phyloP scores from a whole-genome alignment of 176 grass and related monocot species.

The Tillandsia fasciculata region DNA sequence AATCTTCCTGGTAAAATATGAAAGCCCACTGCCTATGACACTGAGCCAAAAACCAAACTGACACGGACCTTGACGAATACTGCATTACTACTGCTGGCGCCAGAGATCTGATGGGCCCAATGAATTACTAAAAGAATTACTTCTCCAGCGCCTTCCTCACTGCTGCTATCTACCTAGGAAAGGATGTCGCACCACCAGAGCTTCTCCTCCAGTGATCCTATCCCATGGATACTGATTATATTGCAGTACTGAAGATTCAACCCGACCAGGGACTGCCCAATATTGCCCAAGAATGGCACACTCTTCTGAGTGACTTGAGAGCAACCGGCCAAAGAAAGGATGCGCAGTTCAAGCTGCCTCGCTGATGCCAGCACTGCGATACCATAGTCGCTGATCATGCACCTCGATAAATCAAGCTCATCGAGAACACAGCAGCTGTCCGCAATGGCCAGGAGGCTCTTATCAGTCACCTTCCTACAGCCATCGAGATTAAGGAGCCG shows the following conservation, averaged over 20 bases:
- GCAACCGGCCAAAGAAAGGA: constrained; percentile 73
- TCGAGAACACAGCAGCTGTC: constrained; percentile 54
- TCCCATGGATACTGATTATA: constrained; percentile 50
- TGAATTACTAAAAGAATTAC: neutral
- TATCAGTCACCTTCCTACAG: constrained; percentile 81
- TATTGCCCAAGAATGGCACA: constrained; percentile 59
- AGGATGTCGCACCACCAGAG: constrained; percentile 90
- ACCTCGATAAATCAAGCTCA: constrained; percentile 81
- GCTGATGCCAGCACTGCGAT: constrained; percentile 57
- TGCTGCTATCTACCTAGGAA: constrained; percentile 34
- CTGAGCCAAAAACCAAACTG: constrained; percentile 37
- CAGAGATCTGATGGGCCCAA: no score
- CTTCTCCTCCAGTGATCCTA: constrained; percentile 68
- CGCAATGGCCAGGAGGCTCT: constrained; percentile 53
- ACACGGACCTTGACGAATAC: constrained; percentile 21
- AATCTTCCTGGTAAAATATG: constrained; percentile 38
- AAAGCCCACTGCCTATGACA: constrained; percentile 37
- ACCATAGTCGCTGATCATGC: constrained; percentile 74
- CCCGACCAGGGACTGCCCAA: constrained; percentile 56
- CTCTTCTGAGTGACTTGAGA: constrained; percentile 75
- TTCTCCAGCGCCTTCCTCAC: constrained; percentile 15
- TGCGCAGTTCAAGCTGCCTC: constrained; percentile 49
- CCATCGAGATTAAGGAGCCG: constrained; percentile 70
- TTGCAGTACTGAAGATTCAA: constrained; percentile 89
- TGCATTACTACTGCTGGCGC: constrained; percentile 23